Conservation (phyloP, 805 yeast genomes). For the Henningerozyma blattae region DNA sequence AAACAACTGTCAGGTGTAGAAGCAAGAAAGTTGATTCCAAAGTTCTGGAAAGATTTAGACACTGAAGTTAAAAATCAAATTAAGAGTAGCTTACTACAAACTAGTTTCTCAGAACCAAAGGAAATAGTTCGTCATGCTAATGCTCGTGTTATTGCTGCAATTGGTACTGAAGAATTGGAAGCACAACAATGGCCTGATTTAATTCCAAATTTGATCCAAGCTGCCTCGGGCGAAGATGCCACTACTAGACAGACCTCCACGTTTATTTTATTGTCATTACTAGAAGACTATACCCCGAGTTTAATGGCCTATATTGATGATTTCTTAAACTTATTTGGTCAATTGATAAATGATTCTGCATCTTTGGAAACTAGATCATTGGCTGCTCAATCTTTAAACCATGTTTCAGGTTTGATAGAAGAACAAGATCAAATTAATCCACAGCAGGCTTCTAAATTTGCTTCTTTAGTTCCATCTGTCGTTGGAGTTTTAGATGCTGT, state of each 20-base stretch:
- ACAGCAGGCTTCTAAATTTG: slow-evolving; percentile 40
- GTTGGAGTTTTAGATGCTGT: slow-evolving; percentile 70
- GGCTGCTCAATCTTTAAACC: slow-evolving; percentile 66
- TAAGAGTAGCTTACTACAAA: slow-evolving; percentile 53
- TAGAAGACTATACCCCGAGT: slow-evolving; percentile 57
- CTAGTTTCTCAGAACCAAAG: slow-evolving; percentile 52
- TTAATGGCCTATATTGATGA: slow-evolving; percentile 49
- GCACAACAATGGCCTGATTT: slow-evolving; percentile 64
- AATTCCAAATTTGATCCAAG: slow-evolving; percentile 56
- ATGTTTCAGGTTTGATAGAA: slow-evolving; percentile 55
- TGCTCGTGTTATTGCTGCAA: slow-evolving; percentile 80
- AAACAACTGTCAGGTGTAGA: slow-evolving; percentile 95
- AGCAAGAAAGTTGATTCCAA: slow-evolving; percentile 68
- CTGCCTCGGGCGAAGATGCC: slow-evolving; percentile 43
- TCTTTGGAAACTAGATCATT: slow-evolving; percentile 70
- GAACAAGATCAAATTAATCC: slow-evolving; percentile 39
- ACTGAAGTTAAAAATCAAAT: slow-evolving; percentile 44
- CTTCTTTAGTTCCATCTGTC: slow-evolving; percentile 63
- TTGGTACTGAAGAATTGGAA: slow-evolving; percentile 66
- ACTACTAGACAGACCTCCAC: slow-evolving; percentile 73
- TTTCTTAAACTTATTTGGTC: slow-evolving; percentile 58
- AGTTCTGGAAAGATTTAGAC: slow-evolving; percentile 48
- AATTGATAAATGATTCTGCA: slow-evolving; percentile 50
- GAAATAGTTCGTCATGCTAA: slow-evolving; percentile 73
- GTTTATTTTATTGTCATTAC: slow-evolving; percentile 61